phyloP scores from a whole-genome alignment of 805 yeast genomes.

The Wickerhamiella kurtzmanii region DNA sequence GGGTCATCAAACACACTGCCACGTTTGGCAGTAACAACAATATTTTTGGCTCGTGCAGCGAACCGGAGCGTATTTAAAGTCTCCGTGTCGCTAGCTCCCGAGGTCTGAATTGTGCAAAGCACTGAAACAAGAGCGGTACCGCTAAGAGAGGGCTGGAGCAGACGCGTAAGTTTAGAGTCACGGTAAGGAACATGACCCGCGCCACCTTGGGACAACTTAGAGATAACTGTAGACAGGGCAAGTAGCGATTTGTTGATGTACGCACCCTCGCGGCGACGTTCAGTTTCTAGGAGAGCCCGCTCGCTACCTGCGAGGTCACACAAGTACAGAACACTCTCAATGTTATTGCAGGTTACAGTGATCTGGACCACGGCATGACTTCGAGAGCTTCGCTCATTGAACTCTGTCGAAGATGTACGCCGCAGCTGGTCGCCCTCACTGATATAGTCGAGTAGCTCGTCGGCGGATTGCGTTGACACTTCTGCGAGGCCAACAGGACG shows the following conservation, averaged over 20 bases:
- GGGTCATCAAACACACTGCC: conserved; percentile 23
- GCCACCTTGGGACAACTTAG: conserved; percentile 45
- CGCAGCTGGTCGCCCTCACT: conserved; percentile 59
- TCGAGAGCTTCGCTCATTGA: conserved; percentile 73
- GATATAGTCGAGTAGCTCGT: conserved; percentile 48
- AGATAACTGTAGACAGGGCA: conserved; percentile 85
- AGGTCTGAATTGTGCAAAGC: conserved; percentile 67
- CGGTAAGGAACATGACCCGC: conserved; percentile 75
- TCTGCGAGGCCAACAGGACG: conserved; percentile 62
- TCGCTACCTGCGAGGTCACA: conserved; percentile 98
- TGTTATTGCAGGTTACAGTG: conserved; percentile 31
- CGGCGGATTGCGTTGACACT: conserved; percentile 40
- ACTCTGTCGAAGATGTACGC: conserved; percentile 80
- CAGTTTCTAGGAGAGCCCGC: conserved; percentile 57
- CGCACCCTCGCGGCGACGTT: conserved; percentile 86
- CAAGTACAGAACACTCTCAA: conserved; percentile 57
- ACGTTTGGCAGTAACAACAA: conserved; percentile 52
- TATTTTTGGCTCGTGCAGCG: conserved; percentile 86
- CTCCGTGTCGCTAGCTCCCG: conserved; percentile 52
- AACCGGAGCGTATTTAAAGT: conserved; percentile 78
- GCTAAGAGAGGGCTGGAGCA: conserved; percentile 81
- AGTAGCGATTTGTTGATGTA: conserved; percentile 81
- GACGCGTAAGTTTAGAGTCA: conserved; percentile 81
- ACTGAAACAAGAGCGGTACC: conserved; percentile 77
- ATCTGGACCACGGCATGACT: conserved; percentile 83